These are phyloP conservation scores for Trichoderma asperelloides DNA, from an alignment of 495 filamentous ascomycete genomes.

Conservation along the genomic window DNA sequence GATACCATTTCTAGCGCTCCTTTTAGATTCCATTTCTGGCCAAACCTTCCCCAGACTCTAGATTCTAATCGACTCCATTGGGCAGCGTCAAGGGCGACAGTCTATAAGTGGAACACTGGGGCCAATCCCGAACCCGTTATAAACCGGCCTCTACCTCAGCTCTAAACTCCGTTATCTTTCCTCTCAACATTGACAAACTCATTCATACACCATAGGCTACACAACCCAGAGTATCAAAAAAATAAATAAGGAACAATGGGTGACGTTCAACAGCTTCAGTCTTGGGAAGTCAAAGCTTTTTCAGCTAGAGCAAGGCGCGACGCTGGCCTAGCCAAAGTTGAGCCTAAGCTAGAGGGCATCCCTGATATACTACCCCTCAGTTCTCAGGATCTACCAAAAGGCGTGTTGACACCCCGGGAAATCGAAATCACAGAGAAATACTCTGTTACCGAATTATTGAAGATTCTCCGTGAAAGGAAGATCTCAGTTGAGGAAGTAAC, in stretches of 20 bases:
- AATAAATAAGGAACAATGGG: background rate
- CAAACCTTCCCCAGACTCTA: background rate
- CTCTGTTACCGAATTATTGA: background rate
- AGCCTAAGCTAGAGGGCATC: conserved; percentile 6
- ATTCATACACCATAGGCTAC: background rate
- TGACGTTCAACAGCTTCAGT: background rate
- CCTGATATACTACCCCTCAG: conserved; percentile 6
- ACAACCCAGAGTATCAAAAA: background rate
- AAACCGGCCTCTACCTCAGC: background rate
- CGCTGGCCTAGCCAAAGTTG: background rate
- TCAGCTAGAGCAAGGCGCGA: background rate
- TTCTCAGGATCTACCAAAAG: conserved; percentile 7
- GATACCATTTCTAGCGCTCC: background rate
- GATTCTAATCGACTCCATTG: too few species aligned
- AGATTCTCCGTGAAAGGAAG: background rate
- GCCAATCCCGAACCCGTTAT: background rate
- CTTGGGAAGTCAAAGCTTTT: conserved; percentile 3
- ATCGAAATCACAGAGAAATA: conserved; percentile 6
- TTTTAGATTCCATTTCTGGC: background rate
- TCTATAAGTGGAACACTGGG: background rate
- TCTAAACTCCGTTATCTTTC: background rate
- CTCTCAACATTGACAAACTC: background rate
- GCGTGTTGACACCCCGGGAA: conserved; percentile 2
- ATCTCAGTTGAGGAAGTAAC: conserved; percentile 8
- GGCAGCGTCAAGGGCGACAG: too few species aligned